A percentile compares a stretch with the other conserved stretches of the same genome.
Conservation (phyloP, 306 rosid genomes). For the Casuarina glauca region DNA sequence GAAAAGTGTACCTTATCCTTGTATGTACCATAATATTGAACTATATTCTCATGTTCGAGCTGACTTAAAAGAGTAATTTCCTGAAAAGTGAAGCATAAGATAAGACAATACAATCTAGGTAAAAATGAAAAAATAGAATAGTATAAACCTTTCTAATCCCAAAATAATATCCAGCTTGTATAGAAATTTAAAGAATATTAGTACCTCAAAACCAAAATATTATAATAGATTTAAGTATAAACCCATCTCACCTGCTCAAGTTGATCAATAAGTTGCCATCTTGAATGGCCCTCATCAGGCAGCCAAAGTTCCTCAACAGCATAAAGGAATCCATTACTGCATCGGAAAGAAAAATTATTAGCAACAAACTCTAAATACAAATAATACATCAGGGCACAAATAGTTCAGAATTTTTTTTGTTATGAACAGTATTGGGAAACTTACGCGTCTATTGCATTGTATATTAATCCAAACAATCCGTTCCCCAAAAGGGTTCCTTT, state of each 20-base stretch:
- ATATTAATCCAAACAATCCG: constrained; percentile 89
- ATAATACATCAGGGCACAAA: constrained; percentile 1
- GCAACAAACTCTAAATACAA: background rate
- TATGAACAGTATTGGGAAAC: constrained; percentile 26
- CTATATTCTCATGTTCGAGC: constrained; percentile 92
- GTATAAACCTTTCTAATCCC: constrained; percentile 1
- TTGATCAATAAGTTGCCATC: constrained; percentile 76
- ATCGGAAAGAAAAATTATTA: background rate
- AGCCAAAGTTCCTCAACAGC: constrained; percentile 97
- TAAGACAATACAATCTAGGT: constrained; percentile 24
- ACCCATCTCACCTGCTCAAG: constrained; percentile 73
- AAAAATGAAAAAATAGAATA: constrained; percentile 21
- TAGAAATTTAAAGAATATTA: background rate
- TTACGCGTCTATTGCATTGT: constrained; percentile 85
- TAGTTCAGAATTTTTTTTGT: background rate
- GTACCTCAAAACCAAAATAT: constrained; percentile 5
- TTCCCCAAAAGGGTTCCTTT: constrained; percentile 82
- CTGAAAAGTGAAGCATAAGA: constrained; percentile 45
- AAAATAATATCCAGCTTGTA: background rate
- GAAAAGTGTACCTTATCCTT: constrained; percentile 53
- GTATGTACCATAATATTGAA: constrained; percentile 75
- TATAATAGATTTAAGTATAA: constrained; percentile 24
- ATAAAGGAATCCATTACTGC: constrained; percentile 73
- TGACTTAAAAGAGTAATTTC: constrained; percentile 90
- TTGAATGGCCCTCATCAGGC: constrained; percentile 80